Evolutionary conservation across 805 yeast genomes (phyloP).

Genomic region (Saccharomycopsis olivae): DNA sequence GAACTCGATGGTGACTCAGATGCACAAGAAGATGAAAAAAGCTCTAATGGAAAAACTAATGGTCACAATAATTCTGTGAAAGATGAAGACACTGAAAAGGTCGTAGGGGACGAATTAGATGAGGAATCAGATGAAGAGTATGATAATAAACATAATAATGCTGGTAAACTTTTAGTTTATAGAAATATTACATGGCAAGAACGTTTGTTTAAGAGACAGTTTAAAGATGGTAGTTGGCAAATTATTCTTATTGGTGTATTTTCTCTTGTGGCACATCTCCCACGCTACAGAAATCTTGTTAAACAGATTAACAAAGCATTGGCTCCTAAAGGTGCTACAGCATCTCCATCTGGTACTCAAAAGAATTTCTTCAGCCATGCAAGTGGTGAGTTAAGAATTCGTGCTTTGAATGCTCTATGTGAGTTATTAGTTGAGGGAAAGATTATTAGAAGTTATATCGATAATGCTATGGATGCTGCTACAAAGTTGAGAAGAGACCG

Average conservation of each 20-base stretch:
- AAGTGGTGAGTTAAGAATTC: slow-evolving; percentile 42
- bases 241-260: slow-evolving; percentile 65
- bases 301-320: slow-evolving; percentile 38
- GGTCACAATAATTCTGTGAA: no score
- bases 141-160: slow-evolving; percentile 20
- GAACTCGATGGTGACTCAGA: slow-evolving; percentile 1
- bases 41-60: no score
- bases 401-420: slow-evolving; percentile 50
- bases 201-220: slow-evolving; percentile 59
- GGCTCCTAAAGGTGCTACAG: slow-evolving; percentile 45
- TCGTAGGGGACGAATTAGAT: slow-evolving; percentile 15
- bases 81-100: not conserved
- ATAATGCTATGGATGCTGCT: slow-evolving; percentile 54
- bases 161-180: slow-evolving; percentile 36
- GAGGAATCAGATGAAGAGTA: slow-evolving; percentile 19
- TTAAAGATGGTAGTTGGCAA: slow-evolving; percentile 82
- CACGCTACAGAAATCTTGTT: slow-evolving; percentile 41
- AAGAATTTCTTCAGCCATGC: slow-evolving; percentile 46
- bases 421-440: slow-evolving; percentile 50
- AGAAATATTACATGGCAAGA: slow-evolving; percentile 68
- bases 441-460: slow-evolving; percentile 52
- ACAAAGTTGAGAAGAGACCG: slow-evolving; percentile 54
- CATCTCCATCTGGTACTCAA: slow-evolving; percentile 39
- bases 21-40: slow-evolving; percentile 2
- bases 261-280: slow-evolving; percentile 45